Evolutionary conservation across 345 rosid genomes (phyloP).

Genomic region (Boechera retrofracta): DNA sequence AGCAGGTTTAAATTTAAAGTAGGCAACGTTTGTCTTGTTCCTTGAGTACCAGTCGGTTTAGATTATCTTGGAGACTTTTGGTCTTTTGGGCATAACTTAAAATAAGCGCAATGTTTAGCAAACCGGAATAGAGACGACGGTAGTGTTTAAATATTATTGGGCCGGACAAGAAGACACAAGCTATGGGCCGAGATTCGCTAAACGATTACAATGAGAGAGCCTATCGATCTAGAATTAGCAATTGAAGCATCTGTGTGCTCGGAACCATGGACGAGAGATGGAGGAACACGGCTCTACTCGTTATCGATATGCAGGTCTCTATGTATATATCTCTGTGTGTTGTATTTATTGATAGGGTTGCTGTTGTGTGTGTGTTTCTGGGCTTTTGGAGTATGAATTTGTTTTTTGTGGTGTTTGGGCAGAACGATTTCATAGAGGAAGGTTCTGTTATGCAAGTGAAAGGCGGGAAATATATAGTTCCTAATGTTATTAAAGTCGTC

Average conservation of each 20-base stretch:
- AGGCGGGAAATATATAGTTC: constrained; percentile 74
- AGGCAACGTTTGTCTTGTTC: constrained; percentile 15
- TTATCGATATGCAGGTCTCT: constrained; percentile 95
- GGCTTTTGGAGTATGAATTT: not conserved
- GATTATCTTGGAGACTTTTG: not conserved
- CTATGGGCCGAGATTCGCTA: not conserved
- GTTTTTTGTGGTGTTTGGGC: not conserved
- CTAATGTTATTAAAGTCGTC: constrained; percentile 69
- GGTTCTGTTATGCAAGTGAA: constrained; percentile 55
- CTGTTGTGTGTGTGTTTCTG: not conserved
- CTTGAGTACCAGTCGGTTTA: not conserved
- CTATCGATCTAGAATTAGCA: not conserved
- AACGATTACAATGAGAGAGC: not conserved
- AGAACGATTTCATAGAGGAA: constrained; percentile 77
- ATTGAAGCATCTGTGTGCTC: not conserved
- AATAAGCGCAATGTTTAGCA: not conserved
- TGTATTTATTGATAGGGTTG: not conserved
- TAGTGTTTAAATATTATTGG: constrained; percentile 2
- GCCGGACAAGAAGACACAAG: not conserved
- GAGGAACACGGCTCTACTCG: constrained; percentile 79
- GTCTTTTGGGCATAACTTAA: not conserved
- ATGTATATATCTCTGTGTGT: not conserved
- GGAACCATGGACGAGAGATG: constrained; percentile 54
- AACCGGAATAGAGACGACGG: not conserved
- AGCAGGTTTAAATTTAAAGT: not conserved